Conservation (phyloP, 441 rosid genomes). For the Mallotus japonicus region DNA sequence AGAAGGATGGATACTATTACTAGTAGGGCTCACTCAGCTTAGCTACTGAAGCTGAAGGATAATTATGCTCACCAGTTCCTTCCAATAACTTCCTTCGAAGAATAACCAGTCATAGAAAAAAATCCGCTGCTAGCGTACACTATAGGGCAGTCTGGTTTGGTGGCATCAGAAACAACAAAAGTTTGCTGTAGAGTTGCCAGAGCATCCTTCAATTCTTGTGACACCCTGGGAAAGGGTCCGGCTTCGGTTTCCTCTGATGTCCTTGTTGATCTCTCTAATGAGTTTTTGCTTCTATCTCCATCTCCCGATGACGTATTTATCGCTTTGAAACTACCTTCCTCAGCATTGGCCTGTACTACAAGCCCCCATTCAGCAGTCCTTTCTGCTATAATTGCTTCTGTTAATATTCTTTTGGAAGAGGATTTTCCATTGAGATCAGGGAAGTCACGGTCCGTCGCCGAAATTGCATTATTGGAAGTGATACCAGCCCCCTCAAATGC, state of each 20-base stretch:
- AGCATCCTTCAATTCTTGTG: slow-evolving; percentile 86
- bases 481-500: slow-evolving; percentile 47
- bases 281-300: slow-evolving; percentile 37
- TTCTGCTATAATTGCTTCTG: slow-evolving; percentile 55
- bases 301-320: slow-evolving; percentile 34
- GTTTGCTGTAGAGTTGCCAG: slow-evolving; percentile 88
- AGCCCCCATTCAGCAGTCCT: slow-evolving; percentile 93
- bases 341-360: slow-evolving; percentile 44
- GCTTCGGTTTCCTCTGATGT: slow-evolving; percentile 66
- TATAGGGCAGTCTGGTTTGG: slow-evolving; percentile 83
- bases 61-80: slow-evolving; percentile 61
- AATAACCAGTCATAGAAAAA: slow-evolving; percentile 87
- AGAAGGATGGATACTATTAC: too few species aligned
- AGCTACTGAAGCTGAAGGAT: not conserved
- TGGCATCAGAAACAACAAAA: slow-evolving; percentile 90
- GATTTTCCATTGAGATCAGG: slow-evolving; percentile 10
- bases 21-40: not conserved
- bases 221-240: slow-evolving; percentile 64
- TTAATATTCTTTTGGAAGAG: slow-evolving; percentile 21
- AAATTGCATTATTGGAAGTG: not conserved
- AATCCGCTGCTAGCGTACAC: slow-evolving; percentile 93
- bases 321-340: slow-evolving; percentile 50
- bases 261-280: slow-evolving; percentile 50
- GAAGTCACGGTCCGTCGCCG: slow-evolving; percentile 11
- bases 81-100: slow-evolving; percentile 76